phyloP scores from a whole-genome alignment of 2,329 filamentous ascomycete species.

The Cladophialophora exuberans region DNA sequence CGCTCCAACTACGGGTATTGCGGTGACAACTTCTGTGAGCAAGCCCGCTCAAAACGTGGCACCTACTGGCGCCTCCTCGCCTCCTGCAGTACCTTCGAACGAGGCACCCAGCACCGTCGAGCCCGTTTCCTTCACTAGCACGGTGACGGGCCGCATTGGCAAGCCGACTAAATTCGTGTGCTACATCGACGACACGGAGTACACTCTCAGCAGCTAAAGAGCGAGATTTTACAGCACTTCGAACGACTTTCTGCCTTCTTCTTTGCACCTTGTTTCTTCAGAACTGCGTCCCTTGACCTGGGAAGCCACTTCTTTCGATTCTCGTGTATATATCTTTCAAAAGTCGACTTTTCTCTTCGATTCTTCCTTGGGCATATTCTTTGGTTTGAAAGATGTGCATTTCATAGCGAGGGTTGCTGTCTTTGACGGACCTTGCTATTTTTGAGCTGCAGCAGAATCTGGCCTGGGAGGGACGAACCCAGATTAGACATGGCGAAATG shows the following conservation, averaged over 20 bases:
- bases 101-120: background rate
- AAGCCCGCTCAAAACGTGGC: constrained; percentile 7
- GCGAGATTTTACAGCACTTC: too few species aligned
- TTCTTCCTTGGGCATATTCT: too few species aligned
- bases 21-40: background rate
- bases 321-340: background rate
- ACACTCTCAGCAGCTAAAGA: background rate
- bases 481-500: too few species aligned
- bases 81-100: too few species aligned
- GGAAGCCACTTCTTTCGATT: background rate
- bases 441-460: too few species aligned
- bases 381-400: too few species aligned
- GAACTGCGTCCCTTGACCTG: background rate
- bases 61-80: background rate
- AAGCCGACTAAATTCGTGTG: constrained; percentile 28
- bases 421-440: too few species aligned
- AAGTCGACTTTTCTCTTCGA: too few species aligned
- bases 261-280: too few species aligned
- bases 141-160: constrained; percentile 27
- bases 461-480: too few species aligned
- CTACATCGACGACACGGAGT: constrained; percentile 20
- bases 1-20: background rate
- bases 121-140: constrained; percentile 29
- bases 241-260: background rate
- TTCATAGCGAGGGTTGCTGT: too few species aligned